These are phyloP conservation scores for Wickerhamiella bombiphila DNA, from an alignment of 805 yeast species.

Conservation along the genomic window DNA sequence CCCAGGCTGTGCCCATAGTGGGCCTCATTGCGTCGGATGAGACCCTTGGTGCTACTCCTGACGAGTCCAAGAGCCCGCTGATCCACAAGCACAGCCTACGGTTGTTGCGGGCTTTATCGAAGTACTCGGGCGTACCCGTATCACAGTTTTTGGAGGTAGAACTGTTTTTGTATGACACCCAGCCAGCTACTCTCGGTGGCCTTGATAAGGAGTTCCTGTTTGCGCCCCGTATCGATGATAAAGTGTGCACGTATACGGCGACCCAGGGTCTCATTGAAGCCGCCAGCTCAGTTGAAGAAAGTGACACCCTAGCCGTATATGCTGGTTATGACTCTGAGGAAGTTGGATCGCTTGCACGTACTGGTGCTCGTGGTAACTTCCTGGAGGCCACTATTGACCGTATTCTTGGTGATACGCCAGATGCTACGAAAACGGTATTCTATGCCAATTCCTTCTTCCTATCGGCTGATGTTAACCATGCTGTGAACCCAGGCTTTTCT, in stretches of 20 bases:
- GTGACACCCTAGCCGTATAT: conserved; percentile 31
- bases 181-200: conserved; percentile 68
- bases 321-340: conserved; percentile 73
- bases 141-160: conserved; percentile 55
- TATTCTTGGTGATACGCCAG: conserved; percentile 18
- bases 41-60: conserved; percentile 35
- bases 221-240: conserved; percentile 76
- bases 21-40: conserved; percentile 34
- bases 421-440: conserved; percentile 26
- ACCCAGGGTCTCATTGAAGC: conserved; percentile 41
- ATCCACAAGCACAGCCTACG: conserved; percentile 53
- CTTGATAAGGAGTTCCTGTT: conserved; percentile 59
- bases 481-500: conserved; percentile 55
- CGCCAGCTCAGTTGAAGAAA: conserved; percentile 24
- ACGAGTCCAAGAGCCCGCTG: conserved; percentile 53
- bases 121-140: conserved; percentile 42
- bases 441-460: conserved; percentile 66
- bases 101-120: conserved; percentile 54
- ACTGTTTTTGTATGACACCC: conserved; percentile 67
- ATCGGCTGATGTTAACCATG: conserved; percentile 75
- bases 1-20: conserved; percentile 66
- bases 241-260: conserved; percentile 68
- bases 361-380: conserved; percentile 70
- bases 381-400: conserved; percentile 52
- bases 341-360: conserved; percentile 65